Evolutionary conservation across 192 early-diverging fungal genomes (phyloP).

Genomic region (Ramicandelaber brevisporus): DNA sequence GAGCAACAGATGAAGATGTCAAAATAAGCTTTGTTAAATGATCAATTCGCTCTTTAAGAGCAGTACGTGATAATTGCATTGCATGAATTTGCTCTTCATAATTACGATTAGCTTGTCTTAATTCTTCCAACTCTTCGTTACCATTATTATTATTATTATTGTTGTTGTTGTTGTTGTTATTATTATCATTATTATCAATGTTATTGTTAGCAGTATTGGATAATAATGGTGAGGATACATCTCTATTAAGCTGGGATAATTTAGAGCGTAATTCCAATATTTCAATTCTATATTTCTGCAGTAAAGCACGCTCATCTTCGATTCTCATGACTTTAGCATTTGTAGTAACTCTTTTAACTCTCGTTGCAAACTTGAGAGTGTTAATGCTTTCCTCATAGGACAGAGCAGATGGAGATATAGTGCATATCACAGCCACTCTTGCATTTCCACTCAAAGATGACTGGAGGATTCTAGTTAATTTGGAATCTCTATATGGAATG

Average conservation of each 20-base stretch:
- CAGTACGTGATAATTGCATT: conserved; percentile 29
- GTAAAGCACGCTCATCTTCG: conserved; percentile 54
- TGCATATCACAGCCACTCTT: conserved; percentile 87
- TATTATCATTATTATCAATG: too few relatives aligned
- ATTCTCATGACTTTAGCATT: conserved; percentile 40
- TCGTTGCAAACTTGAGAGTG: conserved; percentile 51
- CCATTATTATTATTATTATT: conserved; percentile 24
- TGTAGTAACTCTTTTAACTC: conserved; percentile 44
- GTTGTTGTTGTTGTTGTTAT: conserved; percentile 25
- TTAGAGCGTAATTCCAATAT: conserved; percentile 58
- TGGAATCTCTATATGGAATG: conserved; percentile 61
- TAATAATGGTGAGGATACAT: too few relatives aligned
- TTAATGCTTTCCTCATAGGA: conserved; percentile 40
- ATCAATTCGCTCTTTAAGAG: conserved; percentile 62
- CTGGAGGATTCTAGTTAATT: conserved; percentile 69
- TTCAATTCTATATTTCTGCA: conserved; percentile 60
- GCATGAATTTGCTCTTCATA: conserved; percentile 25
- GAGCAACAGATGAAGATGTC: conserved; percentile 32
- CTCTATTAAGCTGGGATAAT: too few relatives aligned
- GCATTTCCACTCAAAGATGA: conserved; percentile 76
- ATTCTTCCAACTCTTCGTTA: conserved; percentile 13
- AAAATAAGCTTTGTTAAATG: conserved; percentile 65
- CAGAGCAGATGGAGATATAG: conserved; percentile 48
- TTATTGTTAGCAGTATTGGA: too few relatives aligned
- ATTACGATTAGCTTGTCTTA: conserved; percentile 1